phyloP scores from a whole-genome alignment of 1,284 basidiomycete genomes.

The Peniophora sp. region DNA sequence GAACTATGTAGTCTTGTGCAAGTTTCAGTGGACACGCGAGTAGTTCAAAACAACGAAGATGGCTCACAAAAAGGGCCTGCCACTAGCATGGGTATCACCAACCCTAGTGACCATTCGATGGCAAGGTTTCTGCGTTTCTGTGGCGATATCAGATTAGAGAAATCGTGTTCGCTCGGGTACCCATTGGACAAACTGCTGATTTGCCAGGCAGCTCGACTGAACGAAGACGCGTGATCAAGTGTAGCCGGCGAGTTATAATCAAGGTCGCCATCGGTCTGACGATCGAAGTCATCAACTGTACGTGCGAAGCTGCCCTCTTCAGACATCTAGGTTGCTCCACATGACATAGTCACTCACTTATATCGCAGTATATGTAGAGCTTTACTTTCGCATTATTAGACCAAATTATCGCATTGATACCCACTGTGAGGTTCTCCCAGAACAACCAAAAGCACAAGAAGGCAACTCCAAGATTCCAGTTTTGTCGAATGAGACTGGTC shows the following conservation, averaged over 20 bases:
- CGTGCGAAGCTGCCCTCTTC: no score
- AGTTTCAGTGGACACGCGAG: neutral
- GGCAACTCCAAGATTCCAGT: neutral
- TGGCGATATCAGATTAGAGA: neutral
- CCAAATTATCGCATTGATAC: neutral
- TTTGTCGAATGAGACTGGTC: neutral
- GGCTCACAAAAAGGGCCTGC: neutral
- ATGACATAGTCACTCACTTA: neutral
- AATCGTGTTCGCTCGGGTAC: neutral
- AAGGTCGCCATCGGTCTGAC: neutral
- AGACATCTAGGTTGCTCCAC: no score
- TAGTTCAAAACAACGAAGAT: neutral
- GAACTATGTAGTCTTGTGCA: neutral
- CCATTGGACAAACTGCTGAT: neutral
- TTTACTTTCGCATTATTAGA: neutral
- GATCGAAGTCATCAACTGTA: no score
- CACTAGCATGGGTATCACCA: neutral
- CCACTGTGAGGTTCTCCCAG: neutral
- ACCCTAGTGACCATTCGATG: neutral
- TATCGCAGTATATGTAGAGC: neutral
- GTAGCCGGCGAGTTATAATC: neutral
- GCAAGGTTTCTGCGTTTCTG: neutral
- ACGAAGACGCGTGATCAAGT: neutral
- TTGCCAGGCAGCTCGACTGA: neutral
- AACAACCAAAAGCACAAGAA: neutral